A percentile compares a stretch with the other conserved stretches of the same genome.
Evolutionary conservation across 805 yeast species (phyloP).

Genomic region (Wickerhamiella vanderwaltii): DNA sequence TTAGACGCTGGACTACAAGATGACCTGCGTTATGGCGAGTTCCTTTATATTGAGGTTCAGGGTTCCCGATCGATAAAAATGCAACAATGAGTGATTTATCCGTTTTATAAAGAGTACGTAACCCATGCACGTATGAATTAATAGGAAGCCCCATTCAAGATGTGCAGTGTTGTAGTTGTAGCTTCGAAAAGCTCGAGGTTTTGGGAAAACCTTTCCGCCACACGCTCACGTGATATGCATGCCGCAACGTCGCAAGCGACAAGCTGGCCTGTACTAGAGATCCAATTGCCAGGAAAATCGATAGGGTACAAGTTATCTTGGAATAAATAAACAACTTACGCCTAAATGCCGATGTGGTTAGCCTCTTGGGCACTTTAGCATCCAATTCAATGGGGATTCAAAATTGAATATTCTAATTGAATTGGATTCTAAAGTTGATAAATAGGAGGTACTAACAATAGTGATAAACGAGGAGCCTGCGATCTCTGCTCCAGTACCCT

Average conservation of each 20-base stretch:
- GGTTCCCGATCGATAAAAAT: slow-evolving; percentile 56
- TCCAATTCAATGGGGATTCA: no score
- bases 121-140: slow-evolving; percentile 17
- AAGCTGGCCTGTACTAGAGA: no score
- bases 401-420: no score
- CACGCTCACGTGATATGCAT: not conserved
- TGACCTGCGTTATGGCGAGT: slow-evolving; percentile 80
- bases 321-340: no score
- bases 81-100: slow-evolving; percentile 15
- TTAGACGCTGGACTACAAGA: slow-evolving; percentile 24
- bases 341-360: no score
- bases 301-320: no score
- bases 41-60: slow-evolving; percentile 44
- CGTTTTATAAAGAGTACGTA: slow-evolving; percentile 12
- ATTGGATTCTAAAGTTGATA: no score
- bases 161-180: not conserved
- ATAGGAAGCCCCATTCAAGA: slow-evolving; percentile 16
- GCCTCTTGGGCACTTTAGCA: no score
- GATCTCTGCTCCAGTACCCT: no score
- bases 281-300: no score
- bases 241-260: not conserved
- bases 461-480: no score
- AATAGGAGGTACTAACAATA: no score
- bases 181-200: not conserved
- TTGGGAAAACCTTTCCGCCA: not conserved